Conservation (phyloP, 2,329 filamentous ascomycete genomes). For the Colletotrichum musicola region DNA sequence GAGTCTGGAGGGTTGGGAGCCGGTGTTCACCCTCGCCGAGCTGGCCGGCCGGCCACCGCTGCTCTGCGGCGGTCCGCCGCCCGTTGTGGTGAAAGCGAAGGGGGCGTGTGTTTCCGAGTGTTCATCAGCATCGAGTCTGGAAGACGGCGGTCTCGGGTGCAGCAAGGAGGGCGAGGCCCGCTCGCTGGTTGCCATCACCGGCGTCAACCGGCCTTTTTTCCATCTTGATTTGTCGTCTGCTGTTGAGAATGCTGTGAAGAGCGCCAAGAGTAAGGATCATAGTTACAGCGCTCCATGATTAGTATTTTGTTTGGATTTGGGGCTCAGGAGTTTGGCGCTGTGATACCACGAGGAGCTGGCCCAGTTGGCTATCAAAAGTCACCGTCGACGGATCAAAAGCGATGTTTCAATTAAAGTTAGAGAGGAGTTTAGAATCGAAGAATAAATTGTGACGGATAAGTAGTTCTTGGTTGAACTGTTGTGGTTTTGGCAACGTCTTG, state of each 20-base stretch:
- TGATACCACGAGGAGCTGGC: no score
- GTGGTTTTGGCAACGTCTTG: no score
- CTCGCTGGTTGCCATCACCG: slow-evolving; percentile 46
- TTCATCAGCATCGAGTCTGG: not conserved
- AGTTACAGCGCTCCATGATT: not conserved
- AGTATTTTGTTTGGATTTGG: not conserved
- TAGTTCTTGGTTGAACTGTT: no score
- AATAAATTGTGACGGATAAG: no score
- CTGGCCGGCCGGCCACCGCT: slow-evolving; percentile 31
- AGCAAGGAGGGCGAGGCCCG: slow-evolving; percentile 9
- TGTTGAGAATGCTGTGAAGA: slow-evolving; percentile 50
- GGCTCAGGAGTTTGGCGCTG: no score
- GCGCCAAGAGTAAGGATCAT: slow-evolving; percentile 9
- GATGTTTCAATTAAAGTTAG: no score
- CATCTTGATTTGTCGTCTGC: slow-evolving; percentile 60
- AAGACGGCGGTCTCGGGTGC: not conserved
- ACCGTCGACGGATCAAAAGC: no score
- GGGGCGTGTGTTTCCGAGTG: not conserved
- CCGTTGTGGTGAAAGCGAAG: rapidly evolving
- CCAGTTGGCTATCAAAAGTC: no score
- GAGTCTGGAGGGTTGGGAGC: slow-evolving; percentile 25
- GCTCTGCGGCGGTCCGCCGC: not conserved
- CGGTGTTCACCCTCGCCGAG: slow-evolving; percentile 41
- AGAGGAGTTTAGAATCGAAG: no score
- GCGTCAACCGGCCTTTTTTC: slow-evolving; percentile 61